These are phyloP conservation scores for Zygotorulaspora mrakii DNA, from an alignment of 1,139 yeast species.

Conservation along the genomic window DNA sequence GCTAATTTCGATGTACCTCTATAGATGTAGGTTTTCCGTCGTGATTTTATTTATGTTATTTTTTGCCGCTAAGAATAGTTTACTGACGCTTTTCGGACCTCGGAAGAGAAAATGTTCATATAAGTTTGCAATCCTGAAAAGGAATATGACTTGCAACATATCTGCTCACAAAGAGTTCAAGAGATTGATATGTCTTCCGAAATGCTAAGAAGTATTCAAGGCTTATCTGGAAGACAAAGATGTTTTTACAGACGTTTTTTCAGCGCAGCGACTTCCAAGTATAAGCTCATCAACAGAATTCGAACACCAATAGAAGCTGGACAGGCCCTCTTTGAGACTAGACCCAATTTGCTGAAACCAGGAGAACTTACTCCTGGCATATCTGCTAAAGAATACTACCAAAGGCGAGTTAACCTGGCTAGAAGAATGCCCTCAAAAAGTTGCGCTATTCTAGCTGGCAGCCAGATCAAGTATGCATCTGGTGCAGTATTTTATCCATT, in stretches of 20 bases:
- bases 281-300: conserved; percentile 18
- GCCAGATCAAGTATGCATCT: conserved; percentile 69
- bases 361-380: conserved; percentile 92
- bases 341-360: conserved; percentile 66
- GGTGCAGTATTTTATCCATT: conserved; percentile 89
- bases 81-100: conserved; percentile 1
- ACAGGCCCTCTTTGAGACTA: conserved; percentile 82
- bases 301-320: conserved; percentile 47
- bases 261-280: conserved; percentile 5
- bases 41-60: not conserved
- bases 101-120: no score
- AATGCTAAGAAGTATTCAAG: not conserved
- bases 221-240: not conserved
- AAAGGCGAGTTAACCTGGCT: conserved; percentile 60
- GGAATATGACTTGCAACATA: no score
- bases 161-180: no score
- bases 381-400: conserved; percentile 72
- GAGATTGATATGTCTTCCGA: no score
- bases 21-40: not conserved
- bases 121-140: no score
- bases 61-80: not conserved
- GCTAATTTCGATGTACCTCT: not conserved
- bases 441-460: conserved; percentile 72
- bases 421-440: conserved; percentile 58
- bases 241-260: conserved; percentile 3